These are phyloP conservation scores for Metarhizium robertsii DNA, from an alignment of 2,329 filamentous ascomycete species.

Conservation along the genomic window DNA sequence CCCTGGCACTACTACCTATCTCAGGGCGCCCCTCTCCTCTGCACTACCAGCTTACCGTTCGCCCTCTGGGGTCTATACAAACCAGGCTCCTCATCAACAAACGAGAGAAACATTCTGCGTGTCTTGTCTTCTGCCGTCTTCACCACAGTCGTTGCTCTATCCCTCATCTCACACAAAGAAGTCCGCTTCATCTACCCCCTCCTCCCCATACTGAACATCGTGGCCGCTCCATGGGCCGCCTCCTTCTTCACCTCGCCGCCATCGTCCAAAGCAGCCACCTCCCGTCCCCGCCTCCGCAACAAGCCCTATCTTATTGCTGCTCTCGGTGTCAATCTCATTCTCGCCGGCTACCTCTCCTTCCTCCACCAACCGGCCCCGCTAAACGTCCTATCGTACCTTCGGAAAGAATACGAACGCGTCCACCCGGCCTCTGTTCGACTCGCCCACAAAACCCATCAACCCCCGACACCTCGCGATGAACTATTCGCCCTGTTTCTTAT, in stretches of 20 bases:
- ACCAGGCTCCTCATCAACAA: conserved; percentile 24
- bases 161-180: conserved; percentile 86
- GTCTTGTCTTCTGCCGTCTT: conserved; percentile 48
- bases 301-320: conserved; percentile 47
- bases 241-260: conserved; percentile 48
- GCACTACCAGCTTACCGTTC: conserved; percentile 78
- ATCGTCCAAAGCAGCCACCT: conserved; percentile 16
- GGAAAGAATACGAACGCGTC: conserved; percentile 57
- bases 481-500: conserved; percentile 75
- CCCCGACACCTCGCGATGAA: conserved; percentile 25
- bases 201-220: conserved; percentile 73
- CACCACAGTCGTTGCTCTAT: conserved; percentile 54
- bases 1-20: conserved; percentile 88
- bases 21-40: conserved; percentile 79
- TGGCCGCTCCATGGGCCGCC: conserved; percentile 60
- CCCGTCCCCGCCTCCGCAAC: conserved; percentile 32
- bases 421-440: conserved; percentile 27
- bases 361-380: conserved; percentile 76
- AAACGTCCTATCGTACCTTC: conserved; percentile 64
- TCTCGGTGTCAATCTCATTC: conserved; percentile 55
- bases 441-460: conserved; percentile 11
- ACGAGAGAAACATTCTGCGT: conserved; percentile 24
- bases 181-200: conserved; percentile 94
- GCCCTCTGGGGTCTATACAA: conserved; percentile 54
- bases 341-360: conserved; percentile 65